Percentiles rank a stretch among this genome's conserved stretches.
phyloP scores from a whole-genome alignment of 2,329 filamentous ascomycete genomes.

The Fusarium papillatum region DNA sequence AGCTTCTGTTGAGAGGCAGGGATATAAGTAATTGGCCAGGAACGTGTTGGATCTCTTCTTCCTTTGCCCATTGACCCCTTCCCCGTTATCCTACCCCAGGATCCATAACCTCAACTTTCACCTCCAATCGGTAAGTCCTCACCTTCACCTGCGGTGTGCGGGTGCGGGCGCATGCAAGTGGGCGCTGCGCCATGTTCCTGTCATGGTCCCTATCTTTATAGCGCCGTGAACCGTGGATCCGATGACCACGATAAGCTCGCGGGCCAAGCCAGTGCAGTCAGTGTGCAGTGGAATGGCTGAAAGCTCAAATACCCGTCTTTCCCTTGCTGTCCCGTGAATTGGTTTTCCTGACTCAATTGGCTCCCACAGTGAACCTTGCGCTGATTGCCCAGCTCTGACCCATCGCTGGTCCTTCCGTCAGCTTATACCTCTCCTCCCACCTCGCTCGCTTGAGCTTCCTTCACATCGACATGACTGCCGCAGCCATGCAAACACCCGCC shows the following conservation, averaged over 20 bases:
- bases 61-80: neutral
- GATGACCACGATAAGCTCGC: conserved; percentile 35
- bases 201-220: conserved; percentile 35
- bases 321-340: conserved; percentile 20
- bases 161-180: conserved; percentile 37
- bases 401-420: conserved; percentile 30
- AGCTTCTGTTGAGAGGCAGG: conserved; percentile 16
- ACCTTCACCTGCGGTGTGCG: conserved; percentile 33
- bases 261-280: conserved; percentile 3
- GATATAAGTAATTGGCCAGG: conserved; percentile 29
- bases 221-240: conserved; percentile 37
- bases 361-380: conserved; percentile 35
- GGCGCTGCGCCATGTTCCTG: conserved; percentile 36
- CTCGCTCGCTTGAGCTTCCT: conserved; percentile 35
- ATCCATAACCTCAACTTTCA: conserved; percentile 38
- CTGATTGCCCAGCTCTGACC: conserved; percentile 43
- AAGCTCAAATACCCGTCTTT: conserved; percentile 33
- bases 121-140: conserved; percentile 44
- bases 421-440: conserved; percentile 16
- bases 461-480: conserved; percentile 60
- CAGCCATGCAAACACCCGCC: conserved; percentile 64
- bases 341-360: conserved; percentile 20
- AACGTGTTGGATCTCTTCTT: neutral
- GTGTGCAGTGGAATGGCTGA: conserved; percentile 8
- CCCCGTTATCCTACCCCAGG: conserved; percentile 7